Evolutionary conservation across 1,284 basidiomycete genomes (phyloP), one percentile per base, ranked within the genome.

Genomic region (Abortiporus biennis): DNA sequence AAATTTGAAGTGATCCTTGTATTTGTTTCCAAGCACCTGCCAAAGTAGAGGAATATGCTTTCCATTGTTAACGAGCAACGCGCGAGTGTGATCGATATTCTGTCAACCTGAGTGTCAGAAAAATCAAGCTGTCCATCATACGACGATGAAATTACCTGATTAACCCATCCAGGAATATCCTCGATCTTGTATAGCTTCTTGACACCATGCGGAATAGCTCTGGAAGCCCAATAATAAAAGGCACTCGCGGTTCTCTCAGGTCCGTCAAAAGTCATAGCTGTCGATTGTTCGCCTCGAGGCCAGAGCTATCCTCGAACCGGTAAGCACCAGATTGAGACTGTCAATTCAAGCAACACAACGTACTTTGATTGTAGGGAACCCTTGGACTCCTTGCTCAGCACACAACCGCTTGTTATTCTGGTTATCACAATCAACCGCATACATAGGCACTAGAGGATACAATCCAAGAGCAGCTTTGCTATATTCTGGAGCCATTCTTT

Each of bases 391-490:
- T 68, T 90, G 87, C 48, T 91, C 79, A 0, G 78, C 78, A 57
- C 93, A 97, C 6, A 94, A 64, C 5, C 68, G 71, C 61, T 87
- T 91, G n/a, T n/a, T n/a, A n/a, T n/a, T n/a, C 19, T 80, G 74
- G n/a, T 75, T 82, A 54, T 97, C 93, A 52, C 93, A 97, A 61
- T 97, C 91, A 34, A 97, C 77, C 9, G 91, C 87, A 61, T 93
- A 95, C 47, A 89, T 74, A 1, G 92, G 91, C 24, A 97, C 74
- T 27, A 97, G 71, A 6, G 92, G 92, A 45, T 82, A 71, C 17
- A 96, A 74, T 1, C 79, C 84, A 6, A 76, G 60, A 0, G 92
- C 92, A 1, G 90, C 92, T 53, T 86, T 85, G 54, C 77, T 79
- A 58, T 80, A 92, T 57, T 96, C 89, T 0, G 93, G 93, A 1